Conservation (phyloP, 352 stramenopile species). For the Phytophthora cactorum region DNA sequence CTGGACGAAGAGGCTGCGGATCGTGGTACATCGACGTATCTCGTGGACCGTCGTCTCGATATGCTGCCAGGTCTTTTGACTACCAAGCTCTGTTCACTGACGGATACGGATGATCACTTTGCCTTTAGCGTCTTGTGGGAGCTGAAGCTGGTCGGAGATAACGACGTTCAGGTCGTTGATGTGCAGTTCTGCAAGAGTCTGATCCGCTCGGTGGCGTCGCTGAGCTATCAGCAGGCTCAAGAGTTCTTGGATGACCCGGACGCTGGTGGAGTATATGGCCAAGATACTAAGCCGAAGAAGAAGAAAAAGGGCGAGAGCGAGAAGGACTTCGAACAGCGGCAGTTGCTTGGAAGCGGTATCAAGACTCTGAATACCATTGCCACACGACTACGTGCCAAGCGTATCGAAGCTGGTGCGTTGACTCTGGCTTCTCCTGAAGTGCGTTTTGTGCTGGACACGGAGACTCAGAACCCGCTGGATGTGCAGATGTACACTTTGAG, state of each 20-base stretch:
- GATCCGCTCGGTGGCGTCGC: slow-evolving; percentile 95
- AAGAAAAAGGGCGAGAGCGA: slow-evolving; percentile 52
- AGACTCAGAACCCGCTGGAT: slow-evolving; percentile 98
- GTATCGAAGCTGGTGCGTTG: slow-evolving; percentile 96
- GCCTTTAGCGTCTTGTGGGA: slow-evolving; percentile 87
- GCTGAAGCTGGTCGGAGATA: slow-evolving; percentile 62
- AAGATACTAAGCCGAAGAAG: slow-evolving; percentile 35
- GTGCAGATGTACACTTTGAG: slow-evolving; percentile 97
- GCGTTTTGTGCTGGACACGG: slow-evolving; percentile 98
- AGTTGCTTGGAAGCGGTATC: slow-evolving; percentile 80
- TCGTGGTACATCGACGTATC: slow-evolving; percentile 96
- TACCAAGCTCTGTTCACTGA: slow-evolving; percentile 97
- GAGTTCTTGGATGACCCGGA: slow-evolving; percentile 92
- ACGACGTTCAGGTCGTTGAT: slow-evolving; percentile 92
- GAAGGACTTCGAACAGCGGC: slow-evolving; percentile 32
- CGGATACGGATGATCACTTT: slow-evolving; percentile 78
- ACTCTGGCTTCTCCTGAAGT: slow-evolving; percentile 97
- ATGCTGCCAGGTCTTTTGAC: slow-evolving; percentile 98
- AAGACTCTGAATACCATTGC: slow-evolving; percentile 94
- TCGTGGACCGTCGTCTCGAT: slow-evolving; percentile 98
- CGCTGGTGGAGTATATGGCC: slow-evolving; percentile 52
- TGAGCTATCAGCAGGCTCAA: slow-evolving; percentile 99
- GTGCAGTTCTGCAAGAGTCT: slow-evolving; percentile 98
- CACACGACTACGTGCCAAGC: slow-evolving; percentile 90
- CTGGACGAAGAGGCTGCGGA: slow-evolving; percentile 95